Percentiles rank a stretch among this genome's conserved stretches.
These are phyloP conservation scores for Heteromeles arbutifolia DNA, from an alignment of 306 rosid species.

Conservation along the genomic window DNA sequence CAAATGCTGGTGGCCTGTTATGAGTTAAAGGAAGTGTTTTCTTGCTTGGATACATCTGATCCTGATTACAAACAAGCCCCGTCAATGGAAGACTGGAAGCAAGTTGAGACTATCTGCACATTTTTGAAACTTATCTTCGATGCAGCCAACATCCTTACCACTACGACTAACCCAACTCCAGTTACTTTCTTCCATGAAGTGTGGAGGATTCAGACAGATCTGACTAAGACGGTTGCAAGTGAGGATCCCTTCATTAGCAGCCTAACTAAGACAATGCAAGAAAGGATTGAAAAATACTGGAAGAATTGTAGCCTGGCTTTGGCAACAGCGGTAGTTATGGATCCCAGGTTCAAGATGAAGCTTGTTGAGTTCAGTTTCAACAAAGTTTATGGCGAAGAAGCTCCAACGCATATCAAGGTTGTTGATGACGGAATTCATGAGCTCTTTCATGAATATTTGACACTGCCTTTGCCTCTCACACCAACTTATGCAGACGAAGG, in stretches of 20 bases:
- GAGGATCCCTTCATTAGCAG: slow-evolving; percentile 60
- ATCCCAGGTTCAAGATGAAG: slow-evolving; percentile 97
- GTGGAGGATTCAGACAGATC: slow-evolving; percentile 82
- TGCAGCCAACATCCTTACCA: slow-evolving; percentile 63
- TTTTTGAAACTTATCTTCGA: slow-evolving; percentile 69
- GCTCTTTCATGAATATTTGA: slow-evolving; percentile 72
- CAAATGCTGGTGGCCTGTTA: slow-evolving; percentile 81
- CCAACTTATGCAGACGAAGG: slow-evolving; percentile 76
- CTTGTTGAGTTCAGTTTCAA: slow-evolving; percentile 93
- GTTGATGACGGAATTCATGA: slow-evolving; percentile 90
- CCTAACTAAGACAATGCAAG: slow-evolving; percentile 53
- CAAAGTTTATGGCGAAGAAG: slow-evolving; percentile 66
- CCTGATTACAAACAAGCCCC: slow-evolving; percentile 77
- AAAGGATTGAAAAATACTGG: slow-evolving; percentile 72
- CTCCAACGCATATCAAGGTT: slow-evolving; percentile 53
- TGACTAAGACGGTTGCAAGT: slow-evolving; percentile 40
- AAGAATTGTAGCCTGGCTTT: slow-evolving; percentile 67
- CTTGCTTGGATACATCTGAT: slow-evolving; percentile 77
- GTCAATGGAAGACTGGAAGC: slow-evolving; percentile 77
- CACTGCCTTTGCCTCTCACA: slow-evolving; percentile 78
- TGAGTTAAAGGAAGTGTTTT: slow-evolving; percentile 78
- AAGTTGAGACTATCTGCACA: slow-evolving; percentile 63
- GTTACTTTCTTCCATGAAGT: slow-evolving; percentile 80
- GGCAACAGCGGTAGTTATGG: slow-evolving; percentile 89
- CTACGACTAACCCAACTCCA: slow-evolving; percentile 55